These are phyloP conservation scores for Cladosporium austrohemisphaericum DNA, from an alignment of 2,329 filamentous ascomycete species.

Conservation along the genomic window DNA sequence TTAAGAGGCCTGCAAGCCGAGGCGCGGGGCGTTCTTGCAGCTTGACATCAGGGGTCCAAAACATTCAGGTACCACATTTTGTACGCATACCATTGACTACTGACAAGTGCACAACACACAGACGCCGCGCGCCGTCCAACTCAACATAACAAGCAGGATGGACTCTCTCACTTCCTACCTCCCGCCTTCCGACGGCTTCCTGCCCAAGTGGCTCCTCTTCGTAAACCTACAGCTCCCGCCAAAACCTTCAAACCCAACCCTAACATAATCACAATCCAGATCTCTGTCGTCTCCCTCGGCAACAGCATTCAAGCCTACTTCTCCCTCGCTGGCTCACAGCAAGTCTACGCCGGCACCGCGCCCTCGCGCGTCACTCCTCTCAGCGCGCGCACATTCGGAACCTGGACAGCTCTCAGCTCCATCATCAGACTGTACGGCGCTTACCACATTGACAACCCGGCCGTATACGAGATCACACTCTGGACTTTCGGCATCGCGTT, in stretches of 20 bases:
- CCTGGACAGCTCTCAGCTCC: slow-evolving; percentile 77
- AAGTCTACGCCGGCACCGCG: slow-evolving; percentile 72
- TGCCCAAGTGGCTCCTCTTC: slow-evolving; percentile 64
- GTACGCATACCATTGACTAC: too few relatives aligned
- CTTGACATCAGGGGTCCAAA: too few relatives aligned
- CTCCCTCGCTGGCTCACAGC: slow-evolving; percentile 76
- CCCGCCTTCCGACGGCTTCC: slow-evolving; percentile 47
- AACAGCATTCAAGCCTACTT: slow-evolving; percentile 83
- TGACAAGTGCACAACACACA: background rate
- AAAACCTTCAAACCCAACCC: slow-evolving; percentile 18
- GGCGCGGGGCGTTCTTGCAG: too few relatives aligned
- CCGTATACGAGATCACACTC: slow-evolving; percentile 74
- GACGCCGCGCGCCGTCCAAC: too few relatives aligned
- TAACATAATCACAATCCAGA: slow-evolving; percentile 47
- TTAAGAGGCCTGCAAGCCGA: too few relatives aligned
- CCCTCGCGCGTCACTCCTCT: slow-evolving; percentile 62
- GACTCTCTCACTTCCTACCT: slow-evolving; percentile 36
- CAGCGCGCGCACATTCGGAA: slow-evolving; percentile 75
- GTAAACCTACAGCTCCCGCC: slow-evolving; percentile 45
- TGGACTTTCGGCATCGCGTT: slow-evolving; percentile 79
- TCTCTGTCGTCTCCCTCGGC: slow-evolving; percentile 74
- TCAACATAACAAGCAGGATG: background rate
- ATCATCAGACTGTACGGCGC: slow-evolving; percentile 78
- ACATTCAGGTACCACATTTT: too few relatives aligned
- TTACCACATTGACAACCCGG: slow-evolving; percentile 70